Percentiles rank a stretch among this genome's conserved stretches.
Conservation (phyloP, 164 flowering plant genomes). For the Malania oleifera region DNA sequence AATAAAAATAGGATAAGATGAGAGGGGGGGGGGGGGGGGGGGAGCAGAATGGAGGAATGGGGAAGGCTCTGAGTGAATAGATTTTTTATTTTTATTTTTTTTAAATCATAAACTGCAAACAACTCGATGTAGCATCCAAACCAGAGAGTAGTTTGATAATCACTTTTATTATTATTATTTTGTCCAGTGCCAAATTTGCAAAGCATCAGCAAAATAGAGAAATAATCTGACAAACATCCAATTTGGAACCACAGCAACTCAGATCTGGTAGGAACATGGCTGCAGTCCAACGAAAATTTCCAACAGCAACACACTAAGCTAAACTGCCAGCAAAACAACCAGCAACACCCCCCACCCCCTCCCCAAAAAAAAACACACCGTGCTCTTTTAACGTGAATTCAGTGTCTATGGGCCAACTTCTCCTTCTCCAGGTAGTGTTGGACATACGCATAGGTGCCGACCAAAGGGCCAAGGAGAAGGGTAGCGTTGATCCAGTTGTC, state of each 20-base stretch:
- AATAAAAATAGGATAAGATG: no score
- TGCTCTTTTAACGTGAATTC: no score
- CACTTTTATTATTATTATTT: no score
- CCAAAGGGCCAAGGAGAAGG: conserved; percentile 54
- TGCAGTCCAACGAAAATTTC: neutral
- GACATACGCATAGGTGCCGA: conserved; percentile 59
- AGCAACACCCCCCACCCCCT: no score
- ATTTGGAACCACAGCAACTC: neutral
- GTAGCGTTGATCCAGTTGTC: conserved; percentile 74
- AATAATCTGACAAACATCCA: neutral
- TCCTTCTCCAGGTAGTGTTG: conserved; percentile 61
- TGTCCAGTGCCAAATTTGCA: neutral
- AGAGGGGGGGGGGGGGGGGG: no score
- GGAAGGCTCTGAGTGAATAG: no score
- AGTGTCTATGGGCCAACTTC: conserved; percentile 69
- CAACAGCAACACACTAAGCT: neutral
- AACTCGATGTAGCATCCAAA: no score
- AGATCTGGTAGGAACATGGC: neutral
- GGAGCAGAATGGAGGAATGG: no score
- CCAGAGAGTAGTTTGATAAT: no score
- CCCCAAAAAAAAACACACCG: no score
- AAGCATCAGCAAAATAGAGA: neutral
- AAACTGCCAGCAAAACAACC: neutral
- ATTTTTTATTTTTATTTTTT: no score
- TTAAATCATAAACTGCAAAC: no score